Percentiles rank a stretch among this genome's conserved stretches.
Conservation (phyloP, 2,329 filamentous ascomycete species). For the Trichoderma polysporum region DNA sequence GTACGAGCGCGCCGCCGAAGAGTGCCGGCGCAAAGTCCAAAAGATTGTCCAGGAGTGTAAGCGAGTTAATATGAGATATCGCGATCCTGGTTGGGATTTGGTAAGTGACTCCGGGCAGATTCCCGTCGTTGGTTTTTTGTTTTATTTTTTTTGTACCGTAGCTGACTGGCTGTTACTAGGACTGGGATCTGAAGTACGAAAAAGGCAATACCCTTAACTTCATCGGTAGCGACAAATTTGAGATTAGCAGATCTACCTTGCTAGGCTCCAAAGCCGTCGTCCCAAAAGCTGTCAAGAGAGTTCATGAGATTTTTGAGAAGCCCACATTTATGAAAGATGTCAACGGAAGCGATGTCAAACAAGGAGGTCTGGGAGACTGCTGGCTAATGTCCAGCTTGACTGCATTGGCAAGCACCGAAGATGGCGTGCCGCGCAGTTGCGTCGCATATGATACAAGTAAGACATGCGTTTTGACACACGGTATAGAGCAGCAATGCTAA, state of each 20-base stretch:
- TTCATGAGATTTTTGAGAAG: constrained; percentile 72
- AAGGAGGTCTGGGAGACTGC: constrained; percentile 76
- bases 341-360: constrained; percentile 72
- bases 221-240: constrained; percentile 52
- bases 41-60: constrained; percentile 66
- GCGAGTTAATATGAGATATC: constrained; percentile 76
- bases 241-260: constrained; percentile 47
- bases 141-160: too few species aligned
- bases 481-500: constrained; percentile 19
- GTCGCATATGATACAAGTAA: constrained; percentile 67
- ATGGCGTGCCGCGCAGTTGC: constrained; percentile 69
- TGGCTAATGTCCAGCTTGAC: constrained; percentile 80
- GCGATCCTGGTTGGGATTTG: constrained; percentile 62
- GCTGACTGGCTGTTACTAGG: constrained; percentile 39
- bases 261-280: constrained; percentile 49
- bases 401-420: constrained; percentile 71
- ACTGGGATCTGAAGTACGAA: constrained; percentile 68
- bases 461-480: constrained; percentile 24
- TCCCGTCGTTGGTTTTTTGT: not conserved
- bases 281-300: constrained; percentile 74
- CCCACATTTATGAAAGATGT: constrained; percentile 67
- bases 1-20: constrained; percentile 63
- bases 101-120: constrained; percentile 39
- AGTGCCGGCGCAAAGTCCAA: constrained; percentile 61
- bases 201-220: constrained; percentile 56